A percentile compares a stretch with the other conserved stretches of the same genome.
These are phyloP conservation scores for Rubus parviflorus DNA, from an alignment of 306 rosid genomes.

Conservation along the genomic window DNA sequence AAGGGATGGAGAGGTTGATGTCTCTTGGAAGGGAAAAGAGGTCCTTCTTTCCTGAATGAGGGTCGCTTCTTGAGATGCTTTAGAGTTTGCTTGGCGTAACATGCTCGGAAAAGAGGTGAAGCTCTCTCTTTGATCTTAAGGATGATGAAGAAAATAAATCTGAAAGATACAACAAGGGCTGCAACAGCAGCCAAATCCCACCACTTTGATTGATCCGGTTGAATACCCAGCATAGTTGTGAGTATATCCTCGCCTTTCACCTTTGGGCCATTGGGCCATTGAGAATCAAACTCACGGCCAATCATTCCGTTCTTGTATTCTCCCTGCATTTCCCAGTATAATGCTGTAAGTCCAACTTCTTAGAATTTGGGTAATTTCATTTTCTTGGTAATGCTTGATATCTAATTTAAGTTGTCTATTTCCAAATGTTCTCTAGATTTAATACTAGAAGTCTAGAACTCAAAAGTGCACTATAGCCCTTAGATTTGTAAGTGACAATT, in stretches of 20 bases:
- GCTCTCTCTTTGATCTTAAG: constrained; percentile 71
- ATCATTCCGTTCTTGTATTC: constrained; percentile 85
- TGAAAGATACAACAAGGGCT: constrained; percentile 46
- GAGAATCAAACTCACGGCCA: constrained; percentile 67
- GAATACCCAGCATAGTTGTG: constrained; percentile 56
- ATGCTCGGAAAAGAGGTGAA: constrained; percentile 46
- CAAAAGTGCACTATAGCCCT: not conserved
- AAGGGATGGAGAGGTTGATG: constrained; percentile 65
- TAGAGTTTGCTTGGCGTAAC: constrained; percentile 51
- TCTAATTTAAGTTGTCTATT: not conserved
- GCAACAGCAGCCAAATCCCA: constrained; percentile 77
- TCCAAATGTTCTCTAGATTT: not conserved
- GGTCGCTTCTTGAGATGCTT: constrained; percentile 57
- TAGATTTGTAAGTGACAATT: not conserved
- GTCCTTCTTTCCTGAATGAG: constrained; percentile 59
- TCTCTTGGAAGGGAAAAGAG: constrained; percentile 66
- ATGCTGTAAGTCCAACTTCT: not conserved
- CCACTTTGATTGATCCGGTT: constrained; percentile 71
- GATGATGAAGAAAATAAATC: constrained; percentile 61
- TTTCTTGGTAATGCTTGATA: not conserved
- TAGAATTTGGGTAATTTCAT: not conserved
- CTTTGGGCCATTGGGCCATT: constrained; percentile 51
- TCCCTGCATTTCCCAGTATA: constrained; percentile 51
- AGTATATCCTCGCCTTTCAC: constrained; percentile 70
- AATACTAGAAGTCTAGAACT: no score